phyloP scores from a whole-genome alignment of 129 eudicot species.

The Mikania micrantha region DNA sequence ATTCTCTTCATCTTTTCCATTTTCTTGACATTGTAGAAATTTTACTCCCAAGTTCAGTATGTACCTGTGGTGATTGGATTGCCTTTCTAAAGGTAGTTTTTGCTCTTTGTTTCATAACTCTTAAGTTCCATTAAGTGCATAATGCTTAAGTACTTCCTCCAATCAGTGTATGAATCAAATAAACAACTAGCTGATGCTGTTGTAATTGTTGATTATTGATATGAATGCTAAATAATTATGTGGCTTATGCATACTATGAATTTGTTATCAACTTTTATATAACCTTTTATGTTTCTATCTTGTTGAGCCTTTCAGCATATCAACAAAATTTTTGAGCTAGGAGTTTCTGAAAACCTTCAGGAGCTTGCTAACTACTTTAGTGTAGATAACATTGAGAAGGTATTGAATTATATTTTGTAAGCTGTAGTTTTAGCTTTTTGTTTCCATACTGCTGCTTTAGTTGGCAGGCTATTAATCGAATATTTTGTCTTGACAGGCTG shows the following conservation, averaged over 20 bases:
- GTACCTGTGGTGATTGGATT: constrained; percentile 83
- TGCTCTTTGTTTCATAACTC: constrained; percentile 1
- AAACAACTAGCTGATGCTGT: background rate
- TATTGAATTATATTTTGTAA: background rate
- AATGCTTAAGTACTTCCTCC: too few relatives aligned
- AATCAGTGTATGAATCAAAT: background rate
- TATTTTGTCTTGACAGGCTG: background rate
- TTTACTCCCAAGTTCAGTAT: constrained; percentile 90
- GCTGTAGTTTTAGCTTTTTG: too few relatives aligned
- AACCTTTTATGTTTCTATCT: background rate
- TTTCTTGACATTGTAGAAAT: constrained; percentile 48
- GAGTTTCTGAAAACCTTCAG: constrained; percentile 56
- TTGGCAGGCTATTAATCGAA: background rate
- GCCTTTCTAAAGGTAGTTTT: constrained; percentile 70
- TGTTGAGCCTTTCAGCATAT: constrained; percentile 81
- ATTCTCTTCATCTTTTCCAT: too few relatives aligned
- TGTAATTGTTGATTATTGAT: constrained; percentile 5
- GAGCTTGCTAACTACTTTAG: constrained; percentile 46
- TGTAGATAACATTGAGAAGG: constrained; percentile 67
- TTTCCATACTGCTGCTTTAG: too few relatives aligned
- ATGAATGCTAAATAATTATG: too few relatives aligned
- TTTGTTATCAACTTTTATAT: constrained; percentile 11
- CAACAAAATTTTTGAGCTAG: too few relatives aligned
- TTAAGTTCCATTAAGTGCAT: background rate
- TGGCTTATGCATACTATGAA: background rate